Evolutionary conservation across 2,329 filamentous ascomycete species (phyloP).

Genomic region (Penicillium sp.): DNA sequence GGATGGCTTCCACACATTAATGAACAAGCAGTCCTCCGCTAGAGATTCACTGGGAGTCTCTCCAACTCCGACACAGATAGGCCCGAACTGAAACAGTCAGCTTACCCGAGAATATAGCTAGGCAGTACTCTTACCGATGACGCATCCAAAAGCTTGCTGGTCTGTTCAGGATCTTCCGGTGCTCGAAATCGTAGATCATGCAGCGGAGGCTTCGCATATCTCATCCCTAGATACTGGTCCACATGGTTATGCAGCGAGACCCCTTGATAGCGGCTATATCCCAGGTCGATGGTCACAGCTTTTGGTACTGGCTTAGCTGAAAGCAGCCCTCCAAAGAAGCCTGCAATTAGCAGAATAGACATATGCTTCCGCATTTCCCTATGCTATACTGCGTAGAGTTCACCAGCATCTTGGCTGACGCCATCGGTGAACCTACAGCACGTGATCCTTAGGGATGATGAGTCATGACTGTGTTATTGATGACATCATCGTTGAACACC

Average conservation of each 20-base stretch:
- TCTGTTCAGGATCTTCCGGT: conserved; percentile 53
- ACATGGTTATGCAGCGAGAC: conserved; percentile 50
- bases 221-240: conserved; percentile 65
- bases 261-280: conserved; percentile 61
- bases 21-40: conserved; percentile 31
- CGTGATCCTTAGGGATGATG: neutral
- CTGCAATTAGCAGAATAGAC: conserved; percentile 1
- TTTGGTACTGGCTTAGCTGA: conserved; percentile 4
- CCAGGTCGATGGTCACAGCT: conserved; percentile 50
- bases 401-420: conserved; percentile 5
- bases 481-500: too few species aligned
- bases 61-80: conserved; percentile 60
- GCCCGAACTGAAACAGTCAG: conserved; percentile 19
- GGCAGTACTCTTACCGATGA: conserved; percentile 37
- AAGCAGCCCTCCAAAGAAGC: conserved; percentile 8
- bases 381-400: too few species aligned
- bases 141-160: conserved; percentile 45
- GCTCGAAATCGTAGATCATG: conserved; percentile 59
- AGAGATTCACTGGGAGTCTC: conserved; percentile 56
- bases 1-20: conserved; percentile 32
- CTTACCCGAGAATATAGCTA: neutral
- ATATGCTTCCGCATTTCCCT: too few species aligned
- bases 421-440: neutral
- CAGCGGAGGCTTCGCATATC: conserved; percentile 63
- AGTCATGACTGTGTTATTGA: too few species aligned